These are phyloP conservation scores for Nicotiana noctiflora DNA, from an alignment of 257 asterid genomes.

Conservation along the genomic window DNA sequence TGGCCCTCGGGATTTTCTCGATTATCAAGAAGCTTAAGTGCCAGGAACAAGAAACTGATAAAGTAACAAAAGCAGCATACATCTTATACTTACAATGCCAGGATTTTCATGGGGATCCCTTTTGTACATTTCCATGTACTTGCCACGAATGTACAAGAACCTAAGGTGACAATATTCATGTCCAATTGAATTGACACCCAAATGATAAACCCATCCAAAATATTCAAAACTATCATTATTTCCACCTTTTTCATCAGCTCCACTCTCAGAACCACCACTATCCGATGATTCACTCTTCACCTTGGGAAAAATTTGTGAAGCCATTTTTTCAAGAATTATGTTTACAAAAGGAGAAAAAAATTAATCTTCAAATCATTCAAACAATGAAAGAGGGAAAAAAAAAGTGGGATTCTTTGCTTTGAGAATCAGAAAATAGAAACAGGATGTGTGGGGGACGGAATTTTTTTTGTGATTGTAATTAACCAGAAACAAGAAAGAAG, in stretches of 20 bases:
- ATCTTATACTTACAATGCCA: slow-evolving; percentile 39
- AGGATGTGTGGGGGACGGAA: not conserved
- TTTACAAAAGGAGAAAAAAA: not conserved
- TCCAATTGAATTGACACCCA: slow-evolving; percentile 71
- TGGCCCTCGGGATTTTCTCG: no score
- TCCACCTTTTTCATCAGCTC: slow-evolving; percentile 31
- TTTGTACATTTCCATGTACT: slow-evolving; percentile 64
- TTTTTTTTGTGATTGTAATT: not conserved
- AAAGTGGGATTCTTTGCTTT: not conserved
- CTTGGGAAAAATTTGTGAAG: slow-evolving; percentile 20
- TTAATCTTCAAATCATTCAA: not conserved
- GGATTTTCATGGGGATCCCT: slow-evolving; percentile 66
- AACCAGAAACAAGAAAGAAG: not conserved
- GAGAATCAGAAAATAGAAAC: not conserved
- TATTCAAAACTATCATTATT: slow-evolving; percentile 39
- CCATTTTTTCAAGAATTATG: not conserved
- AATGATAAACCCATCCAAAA: slow-evolving; percentile 76
- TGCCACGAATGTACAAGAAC: slow-evolving; percentile 55
- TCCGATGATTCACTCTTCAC: slow-evolving; percentile 37
- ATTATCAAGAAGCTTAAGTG: no score
- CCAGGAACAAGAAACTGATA: no score
- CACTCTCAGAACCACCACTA: slow-evolving; percentile 46
- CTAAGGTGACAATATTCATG: slow-evolving; percentile 70
- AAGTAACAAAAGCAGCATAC: no score
- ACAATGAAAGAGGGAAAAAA: not conserved